Conservation (phyloP, 352 stramenopile species). For the Pythium aristosporum region DNA sequence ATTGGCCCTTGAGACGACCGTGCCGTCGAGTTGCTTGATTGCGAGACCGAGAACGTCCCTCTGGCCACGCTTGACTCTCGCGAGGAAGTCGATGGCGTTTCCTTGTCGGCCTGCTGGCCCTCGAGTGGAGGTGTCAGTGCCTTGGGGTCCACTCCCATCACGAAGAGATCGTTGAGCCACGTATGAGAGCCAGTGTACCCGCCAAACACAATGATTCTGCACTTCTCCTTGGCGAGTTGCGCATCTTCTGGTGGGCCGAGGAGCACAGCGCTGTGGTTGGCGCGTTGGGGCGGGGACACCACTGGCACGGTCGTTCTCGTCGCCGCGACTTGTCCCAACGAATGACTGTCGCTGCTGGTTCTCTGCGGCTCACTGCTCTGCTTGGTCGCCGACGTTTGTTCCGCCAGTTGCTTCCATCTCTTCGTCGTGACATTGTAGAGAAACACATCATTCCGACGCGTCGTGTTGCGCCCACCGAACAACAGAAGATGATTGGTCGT, state of each 20-base stretch:
- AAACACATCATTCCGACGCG: constrained; percentile 55
- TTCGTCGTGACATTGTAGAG: constrained; percentile 38
- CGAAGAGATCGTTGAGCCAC: constrained; percentile 67
- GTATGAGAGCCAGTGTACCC: constrained; percentile 58
- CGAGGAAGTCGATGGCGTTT: neutral
- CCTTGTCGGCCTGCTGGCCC: neutral
- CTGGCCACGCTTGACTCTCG: constrained; percentile 1
- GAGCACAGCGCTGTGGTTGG: constrained; percentile 46
- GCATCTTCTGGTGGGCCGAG: constrained; percentile 15
- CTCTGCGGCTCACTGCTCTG: neutral
- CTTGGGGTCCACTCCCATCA: constrained; percentile 39
- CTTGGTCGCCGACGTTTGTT: neutral
- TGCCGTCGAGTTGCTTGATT: constrained; percentile 13
- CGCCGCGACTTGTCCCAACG: too few species aligned
- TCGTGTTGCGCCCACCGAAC: constrained; percentile 50
- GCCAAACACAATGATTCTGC: constrained; percentile 61
- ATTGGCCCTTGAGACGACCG: constrained; percentile 26
- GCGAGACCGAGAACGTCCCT: too few species aligned
- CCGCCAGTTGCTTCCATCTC: constrained; percentile 5
- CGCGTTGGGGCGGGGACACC: constrained; percentile 31
- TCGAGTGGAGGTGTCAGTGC: neutral
- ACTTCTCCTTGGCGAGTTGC: neutral
- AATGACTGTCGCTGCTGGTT: too few species aligned
- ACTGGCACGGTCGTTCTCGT: neutral
- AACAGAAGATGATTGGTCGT: constrained; percentile 49